Conservation (phyloP, 176 grass and related monocot species). For the Echinochloa phyllopogon region DNA sequence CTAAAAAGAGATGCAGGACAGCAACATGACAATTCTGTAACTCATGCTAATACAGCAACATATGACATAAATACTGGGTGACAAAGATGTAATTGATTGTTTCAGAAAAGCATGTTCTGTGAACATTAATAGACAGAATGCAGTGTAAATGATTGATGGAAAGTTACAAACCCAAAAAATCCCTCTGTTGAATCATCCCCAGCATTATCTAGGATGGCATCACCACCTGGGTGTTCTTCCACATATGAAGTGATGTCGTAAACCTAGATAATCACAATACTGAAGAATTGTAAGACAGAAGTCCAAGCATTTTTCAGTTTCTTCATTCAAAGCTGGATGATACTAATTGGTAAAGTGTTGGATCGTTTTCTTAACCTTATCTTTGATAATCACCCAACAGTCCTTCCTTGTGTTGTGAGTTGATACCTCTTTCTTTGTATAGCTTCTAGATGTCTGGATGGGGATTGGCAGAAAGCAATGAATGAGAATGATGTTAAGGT, state of each 20-base stretch:
- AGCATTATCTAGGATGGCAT: conserved; percentile 92
- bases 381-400: conserved; percentile 91
- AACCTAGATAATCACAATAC: conserved; percentile 55
- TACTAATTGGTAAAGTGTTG: neutral
- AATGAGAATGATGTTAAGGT: conserved; percentile 17
- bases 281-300: neutral
- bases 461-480: conserved; percentile 31
- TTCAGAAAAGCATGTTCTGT: neutral
- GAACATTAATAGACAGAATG: neutral
- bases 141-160: neutral
- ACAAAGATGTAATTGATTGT: neutral
- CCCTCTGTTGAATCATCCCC: conserved; percentile 77
- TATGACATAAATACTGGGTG: neutral
- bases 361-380: conserved; percentile 53
- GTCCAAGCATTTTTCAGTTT: conserved; percentile 5
- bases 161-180: conserved; percentile 68
- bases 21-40: neutral
- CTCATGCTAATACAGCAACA: neutral
- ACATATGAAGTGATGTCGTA: conserved; percentile 85
- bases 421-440: conserved; percentile 72
- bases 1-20: conserved; percentile 9
- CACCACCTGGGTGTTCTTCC: conserved; percentile 87
- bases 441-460: conserved; percentile 48
- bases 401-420: conserved; percentile 76
- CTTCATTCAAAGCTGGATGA: conserved; percentile 4